Evolutionary conservation across 2,329 filamentous ascomycete genomes (phyloP).

Genomic region (Ophiostoma himal-ulmi): DNA sequence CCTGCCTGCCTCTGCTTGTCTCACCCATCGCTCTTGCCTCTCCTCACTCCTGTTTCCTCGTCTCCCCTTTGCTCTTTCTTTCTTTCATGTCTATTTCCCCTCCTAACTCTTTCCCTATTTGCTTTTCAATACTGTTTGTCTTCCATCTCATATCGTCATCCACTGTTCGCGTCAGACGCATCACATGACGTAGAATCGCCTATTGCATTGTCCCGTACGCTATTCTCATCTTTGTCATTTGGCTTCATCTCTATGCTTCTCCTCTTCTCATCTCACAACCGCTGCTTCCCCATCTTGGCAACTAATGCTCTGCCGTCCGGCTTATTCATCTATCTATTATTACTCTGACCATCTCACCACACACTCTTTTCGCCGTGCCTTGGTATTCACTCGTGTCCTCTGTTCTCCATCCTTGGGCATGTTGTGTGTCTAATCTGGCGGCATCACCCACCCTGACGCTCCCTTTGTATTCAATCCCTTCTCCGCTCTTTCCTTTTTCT

Average conservation of each 20-base stretch:
- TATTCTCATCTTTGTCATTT: background rate
- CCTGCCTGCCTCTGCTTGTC: background rate
- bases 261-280: background rate
- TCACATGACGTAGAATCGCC: background rate
- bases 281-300: background rate
- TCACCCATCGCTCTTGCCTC: slow-evolving; percentile 2
- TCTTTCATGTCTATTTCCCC: background rate
- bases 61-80: background rate
- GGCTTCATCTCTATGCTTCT: too few relatives aligned
- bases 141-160: background rate
- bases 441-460: background rate
- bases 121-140: background rate
- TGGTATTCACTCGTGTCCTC: background rate
- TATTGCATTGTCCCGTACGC: too few relatives aligned
- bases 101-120: background rate
- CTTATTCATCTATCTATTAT: background rate
- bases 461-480: background rate
- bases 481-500: slow-evolving; percentile 12
- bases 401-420: background rate
- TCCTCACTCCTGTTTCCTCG: background rate
- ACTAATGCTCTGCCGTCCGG: background rate
- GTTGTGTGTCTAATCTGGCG: background rate
- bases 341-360: background rate
- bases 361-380: background rate
- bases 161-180: background rate